These are phyloP conservation scores for Silene coronaria DNA, from an alignment of 179 eudicot genomes.

Conservation along the genomic window DNA sequence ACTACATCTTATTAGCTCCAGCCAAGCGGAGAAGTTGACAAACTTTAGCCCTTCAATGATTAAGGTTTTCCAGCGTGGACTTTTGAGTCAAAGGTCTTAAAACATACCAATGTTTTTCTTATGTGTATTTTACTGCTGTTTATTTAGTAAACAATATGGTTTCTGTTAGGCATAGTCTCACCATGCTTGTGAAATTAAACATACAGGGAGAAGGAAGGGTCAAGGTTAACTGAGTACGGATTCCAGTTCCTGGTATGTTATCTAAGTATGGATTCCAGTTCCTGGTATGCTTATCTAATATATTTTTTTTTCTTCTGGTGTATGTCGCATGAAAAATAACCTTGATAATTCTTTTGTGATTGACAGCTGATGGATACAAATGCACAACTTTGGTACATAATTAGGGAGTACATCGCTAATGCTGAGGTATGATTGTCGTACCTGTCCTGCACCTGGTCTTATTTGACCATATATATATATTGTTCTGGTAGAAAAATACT, in stretches of 20 bases:
- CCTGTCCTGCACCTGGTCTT: slow-evolving; percentile 4
- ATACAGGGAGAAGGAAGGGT: slow-evolving; percentile 77
- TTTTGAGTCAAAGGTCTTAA: slow-evolving; percentile 69
- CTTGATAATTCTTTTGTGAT: slow-evolving; percentile 18
- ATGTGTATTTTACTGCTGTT: background rate
- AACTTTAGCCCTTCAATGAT: slow-evolving; percentile 88
- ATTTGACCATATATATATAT: background rate
- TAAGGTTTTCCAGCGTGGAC: slow-evolving; percentile 90
- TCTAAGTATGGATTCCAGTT: slow-evolving; percentile 94
- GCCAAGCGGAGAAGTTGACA: slow-evolving; percentile 61
- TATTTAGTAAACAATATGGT: slow-evolving; percentile 6
- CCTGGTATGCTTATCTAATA: slow-evolving; percentile 46
- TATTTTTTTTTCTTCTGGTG: background rate
- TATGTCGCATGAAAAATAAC: background rate
- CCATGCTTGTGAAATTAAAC: slow-evolving; percentile 14
- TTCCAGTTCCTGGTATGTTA: slow-evolving; percentile 69
- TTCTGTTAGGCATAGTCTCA: slow-evolving; percentile 13
- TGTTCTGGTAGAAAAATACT: background rate
- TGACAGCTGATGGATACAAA: slow-evolving; percentile 97
- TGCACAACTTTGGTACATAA: slow-evolving; percentile 97
- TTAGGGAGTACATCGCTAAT: slow-evolving; percentile 87
- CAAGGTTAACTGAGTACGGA: slow-evolving; percentile 79
- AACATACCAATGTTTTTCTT: background rate
- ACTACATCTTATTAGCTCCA: slow-evolving; percentile 90
- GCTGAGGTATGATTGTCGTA: slow-evolving; percentile 55